Conservation (phyloP, 768 basidiomycete genomes). For the Termitomyces heimii region DNA sequence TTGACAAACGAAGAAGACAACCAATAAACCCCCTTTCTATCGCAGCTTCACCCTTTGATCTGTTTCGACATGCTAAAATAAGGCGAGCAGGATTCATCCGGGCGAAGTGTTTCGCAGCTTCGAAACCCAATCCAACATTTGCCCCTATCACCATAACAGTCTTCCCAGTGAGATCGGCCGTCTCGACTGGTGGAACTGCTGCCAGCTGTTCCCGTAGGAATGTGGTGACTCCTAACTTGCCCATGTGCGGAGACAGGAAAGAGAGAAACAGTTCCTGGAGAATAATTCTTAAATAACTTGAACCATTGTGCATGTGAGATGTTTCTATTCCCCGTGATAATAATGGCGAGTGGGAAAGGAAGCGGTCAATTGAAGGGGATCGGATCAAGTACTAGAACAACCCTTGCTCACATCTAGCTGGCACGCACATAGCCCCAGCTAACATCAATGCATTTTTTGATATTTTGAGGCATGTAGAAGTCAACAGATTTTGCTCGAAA, state of each 20-base stretch:
- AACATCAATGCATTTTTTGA: no score
- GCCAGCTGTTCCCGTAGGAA: slow-evolving; percentile 18
- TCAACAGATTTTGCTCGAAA: no score
- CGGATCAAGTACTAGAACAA: background rate
- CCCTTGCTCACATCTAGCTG: background rate
- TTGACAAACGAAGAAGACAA: background rate
- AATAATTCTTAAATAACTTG: background rate
- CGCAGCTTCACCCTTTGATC: slow-evolving; percentile 29
- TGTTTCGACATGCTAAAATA: slow-evolving; percentile 32
- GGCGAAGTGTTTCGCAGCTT: slow-evolving; percentile 40
- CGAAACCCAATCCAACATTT: slow-evolving; percentile 46
- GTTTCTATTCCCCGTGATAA: background rate
- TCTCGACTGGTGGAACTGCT: slow-evolving; percentile 22
- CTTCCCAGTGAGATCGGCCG: slow-evolving; percentile 34
- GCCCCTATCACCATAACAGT: slow-evolving; percentile 45
- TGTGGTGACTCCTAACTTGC: slow-evolving; percentile 7
- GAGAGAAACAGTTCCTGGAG: background rate
- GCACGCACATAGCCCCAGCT: no score
- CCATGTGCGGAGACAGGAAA: slow-evolving; percentile 10
- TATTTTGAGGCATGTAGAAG: no score
- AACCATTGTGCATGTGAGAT: background rate
- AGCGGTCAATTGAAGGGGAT: background rate
- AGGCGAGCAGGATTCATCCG: slow-evolving; percentile 34
- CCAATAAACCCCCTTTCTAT: slow-evolving; percentile 22
- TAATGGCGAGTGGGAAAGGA: background rate